A percentile compares a stretch with the other conserved stretches of the same genome.
Conservation (phyloP, 1,284 basidiomycete genomes). For the Trichosporon faecale region DNA sequence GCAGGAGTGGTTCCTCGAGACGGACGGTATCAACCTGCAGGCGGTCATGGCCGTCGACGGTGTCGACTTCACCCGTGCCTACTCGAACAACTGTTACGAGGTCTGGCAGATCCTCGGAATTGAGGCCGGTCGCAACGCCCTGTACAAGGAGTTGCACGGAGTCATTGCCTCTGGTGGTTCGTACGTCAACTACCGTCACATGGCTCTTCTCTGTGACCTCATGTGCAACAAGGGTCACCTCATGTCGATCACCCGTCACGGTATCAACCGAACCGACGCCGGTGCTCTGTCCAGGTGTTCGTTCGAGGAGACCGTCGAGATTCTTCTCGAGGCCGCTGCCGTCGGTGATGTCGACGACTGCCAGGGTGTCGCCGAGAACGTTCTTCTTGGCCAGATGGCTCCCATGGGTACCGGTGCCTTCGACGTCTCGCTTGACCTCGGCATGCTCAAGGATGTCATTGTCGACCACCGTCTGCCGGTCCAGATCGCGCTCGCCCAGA, state of each 20-base stretch:
- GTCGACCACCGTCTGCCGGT: conserved; percentile 88
- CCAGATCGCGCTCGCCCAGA: conserved; percentile 76
- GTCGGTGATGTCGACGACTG: conserved; percentile 98
- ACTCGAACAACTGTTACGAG: conserved; percentile 97
- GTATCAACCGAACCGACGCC: conserved; percentile 96
- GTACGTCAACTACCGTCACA: conserved; percentile 97
- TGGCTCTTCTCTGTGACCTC: conserved; percentile 91
- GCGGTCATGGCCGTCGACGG: conserved; percentile 92
- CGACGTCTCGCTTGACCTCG: conserved; percentile 92
- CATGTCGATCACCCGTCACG: conserved; percentile 99
- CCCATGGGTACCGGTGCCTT: conserved; percentile 96
- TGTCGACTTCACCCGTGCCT: conserved; percentile 86
- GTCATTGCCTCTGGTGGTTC: conserved; percentile 99
- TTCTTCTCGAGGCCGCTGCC: conserved; percentile 96
- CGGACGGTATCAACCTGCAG: conserved; percentile 92
- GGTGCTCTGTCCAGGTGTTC: conserved; percentile 97
- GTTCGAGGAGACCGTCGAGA: conserved; percentile 99
- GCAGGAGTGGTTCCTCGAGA: conserved; percentile 95
- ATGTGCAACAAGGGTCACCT: conserved; percentile 96
- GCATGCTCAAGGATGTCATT: conserved; percentile 98
- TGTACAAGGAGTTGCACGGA: conserved; percentile 85
- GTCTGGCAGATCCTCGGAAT: conserved; percentile 96
- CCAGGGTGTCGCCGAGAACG: conserved; percentile 96
- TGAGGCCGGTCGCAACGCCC: conserved; percentile 89
- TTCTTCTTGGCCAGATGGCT: conserved; percentile 97